A percentile compares a stretch with the other conserved stretches of the same genome.
Conservation (phyloP, 179 eudicot species). For the Nepenthes alata region DNA sequence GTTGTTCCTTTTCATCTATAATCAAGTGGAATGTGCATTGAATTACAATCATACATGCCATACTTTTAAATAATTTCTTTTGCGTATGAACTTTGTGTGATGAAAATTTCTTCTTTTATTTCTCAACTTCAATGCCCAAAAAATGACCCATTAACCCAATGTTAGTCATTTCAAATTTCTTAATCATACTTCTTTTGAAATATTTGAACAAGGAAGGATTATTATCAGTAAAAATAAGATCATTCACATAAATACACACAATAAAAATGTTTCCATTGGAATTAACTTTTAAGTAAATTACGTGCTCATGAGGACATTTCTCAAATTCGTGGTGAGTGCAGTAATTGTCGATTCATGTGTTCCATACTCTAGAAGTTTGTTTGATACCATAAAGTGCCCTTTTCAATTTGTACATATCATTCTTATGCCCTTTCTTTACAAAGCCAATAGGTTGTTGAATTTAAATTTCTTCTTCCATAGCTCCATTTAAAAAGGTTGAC, state of each 20-base stretch:
- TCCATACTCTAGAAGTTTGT: not conserved
- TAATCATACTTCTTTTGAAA: too few relatives aligned
- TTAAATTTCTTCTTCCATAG: not conserved
- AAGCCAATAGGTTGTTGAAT: not conserved
- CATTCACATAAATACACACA: not conserved
- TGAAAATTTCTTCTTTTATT: too few relatives aligned
- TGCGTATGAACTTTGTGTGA: too few relatives aligned
- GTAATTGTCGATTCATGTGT: not conserved
- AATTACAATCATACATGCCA: too few relatives aligned
- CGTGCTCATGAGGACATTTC: conserved; percentile 1
- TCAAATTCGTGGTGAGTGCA: not conserved
- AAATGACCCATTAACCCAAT: too few relatives aligned
- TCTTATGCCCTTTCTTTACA: not conserved
- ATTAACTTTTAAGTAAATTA: not conserved
- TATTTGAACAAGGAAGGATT: not conserved
- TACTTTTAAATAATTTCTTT: too few relatives aligned
- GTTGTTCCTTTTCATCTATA: too few relatives aligned
- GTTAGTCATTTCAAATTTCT: too few relatives aligned
- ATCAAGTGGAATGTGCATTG: too few relatives aligned
- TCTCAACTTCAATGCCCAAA: too few relatives aligned
- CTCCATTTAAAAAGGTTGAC: not conserved
- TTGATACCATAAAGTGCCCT: conserved; percentile 1
- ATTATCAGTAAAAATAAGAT: not conserved
- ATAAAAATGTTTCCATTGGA: not conserved
- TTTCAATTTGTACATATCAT: not conserved